Evolutionary conservation across 2,329 filamentous ascomycete species (phyloP).

Genomic region (Sporothrix protearum): DNA sequence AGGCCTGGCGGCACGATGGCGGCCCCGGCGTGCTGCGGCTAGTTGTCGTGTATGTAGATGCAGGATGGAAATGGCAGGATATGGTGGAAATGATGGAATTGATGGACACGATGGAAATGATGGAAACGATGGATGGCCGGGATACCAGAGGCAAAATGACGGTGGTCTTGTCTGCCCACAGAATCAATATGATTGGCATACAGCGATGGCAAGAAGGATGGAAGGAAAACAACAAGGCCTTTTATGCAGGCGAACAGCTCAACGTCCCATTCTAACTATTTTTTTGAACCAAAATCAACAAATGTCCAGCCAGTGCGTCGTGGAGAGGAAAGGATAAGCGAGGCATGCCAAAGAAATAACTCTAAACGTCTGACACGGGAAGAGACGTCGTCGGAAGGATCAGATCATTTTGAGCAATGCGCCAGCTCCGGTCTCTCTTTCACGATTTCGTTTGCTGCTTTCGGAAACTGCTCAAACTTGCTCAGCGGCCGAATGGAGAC

Average conservation of each 20-base stretch:
- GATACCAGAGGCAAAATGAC: not conserved
- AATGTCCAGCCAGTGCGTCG: not conserved
- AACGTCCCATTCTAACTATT: too few relatives aligned
- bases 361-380: not conserved
- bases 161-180: too few relatives aligned
- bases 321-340: not conserved
- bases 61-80: not conserved
- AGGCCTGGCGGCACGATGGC: not conserved
- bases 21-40: not conserved
- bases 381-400: not conserved
- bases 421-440: not conserved
- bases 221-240: too few relatives aligned
- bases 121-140: not conserved
- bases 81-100: too few relatives aligned
- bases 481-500: not conserved
- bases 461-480: slow-evolving; percentile 17
- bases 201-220: not conserved
- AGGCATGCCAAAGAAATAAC: not conserved
- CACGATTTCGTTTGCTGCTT: not conserved
- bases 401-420: not conserved
- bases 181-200: not conserved
- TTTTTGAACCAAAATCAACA: not conserved
- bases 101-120: not conserved
- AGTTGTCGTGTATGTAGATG: not conserved
- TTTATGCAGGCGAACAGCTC: slow-evolving; percentile 5